Percentiles rank a stretch among this genome's conserved stretches.
Conservation (phyloP, 208 protist species). For the Herpetomonas samuelpessoai region DNA sequence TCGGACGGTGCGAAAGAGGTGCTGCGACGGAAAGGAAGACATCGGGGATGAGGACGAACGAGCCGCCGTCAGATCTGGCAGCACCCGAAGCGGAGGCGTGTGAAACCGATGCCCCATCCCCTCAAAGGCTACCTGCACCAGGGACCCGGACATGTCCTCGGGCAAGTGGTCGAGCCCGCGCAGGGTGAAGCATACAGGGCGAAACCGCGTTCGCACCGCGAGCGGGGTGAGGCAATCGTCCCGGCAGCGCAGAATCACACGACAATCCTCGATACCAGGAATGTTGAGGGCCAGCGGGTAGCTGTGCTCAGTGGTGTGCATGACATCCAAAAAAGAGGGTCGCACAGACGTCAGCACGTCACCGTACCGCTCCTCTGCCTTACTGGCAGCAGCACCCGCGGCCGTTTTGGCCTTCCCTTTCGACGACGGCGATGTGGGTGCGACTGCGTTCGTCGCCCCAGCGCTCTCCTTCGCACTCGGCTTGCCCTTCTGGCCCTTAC, state of each 20-base stretch:
- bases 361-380: not conserved
- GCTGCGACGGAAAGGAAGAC: too few relatives aligned
- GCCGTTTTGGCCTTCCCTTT: not conserved
- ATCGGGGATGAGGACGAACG: too few relatives aligned
- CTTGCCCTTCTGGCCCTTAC: conserved; percentile 9
- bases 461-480: not conserved
- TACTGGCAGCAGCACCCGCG: not conserved
- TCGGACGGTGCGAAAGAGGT: conserved; percentile 9
- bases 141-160: too few relatives aligned
- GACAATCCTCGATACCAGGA: conserved; percentile 3
- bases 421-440: not conserved
- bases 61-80: too few relatives aligned
- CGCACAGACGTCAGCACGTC: not conserved
- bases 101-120: too few relatives aligned
- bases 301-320: not conserved
- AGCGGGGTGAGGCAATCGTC: not conserved
- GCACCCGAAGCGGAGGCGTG: too few relatives aligned
- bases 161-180: conserved; percentile 13
- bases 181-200: conserved; percentile 13
- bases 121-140: too few relatives aligned
- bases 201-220: not conserved
- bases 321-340: conserved; percentile 1
- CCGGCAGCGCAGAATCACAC: conserved; percentile 7
- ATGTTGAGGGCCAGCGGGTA: not conserved
- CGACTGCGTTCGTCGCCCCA: not conserved